phyloP scores from a whole-genome alignment of 164 flowering plant genomes.

The Nelumbo lutea region DNA sequence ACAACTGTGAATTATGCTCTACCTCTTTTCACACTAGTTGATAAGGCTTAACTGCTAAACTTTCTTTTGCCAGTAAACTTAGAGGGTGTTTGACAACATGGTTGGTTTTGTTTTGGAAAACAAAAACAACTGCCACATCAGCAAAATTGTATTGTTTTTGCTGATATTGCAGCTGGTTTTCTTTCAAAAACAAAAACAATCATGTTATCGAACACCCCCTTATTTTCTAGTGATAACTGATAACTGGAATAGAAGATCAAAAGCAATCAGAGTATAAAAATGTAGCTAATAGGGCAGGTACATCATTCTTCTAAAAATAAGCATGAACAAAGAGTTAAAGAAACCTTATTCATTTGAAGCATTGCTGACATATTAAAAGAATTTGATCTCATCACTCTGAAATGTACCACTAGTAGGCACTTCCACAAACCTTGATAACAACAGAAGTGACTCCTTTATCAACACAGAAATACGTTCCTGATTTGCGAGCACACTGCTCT shows the following conservation, averaged over 20 bases:
- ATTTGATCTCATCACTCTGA: background rate
- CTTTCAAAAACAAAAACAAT: too few species aligned
- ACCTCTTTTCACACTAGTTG: background rate
- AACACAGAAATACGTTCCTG: conserved; percentile 90
- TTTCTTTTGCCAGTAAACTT: background rate
- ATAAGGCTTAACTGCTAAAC: background rate
- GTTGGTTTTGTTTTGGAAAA: too few species aligned
- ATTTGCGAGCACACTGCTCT: conserved; percentile 91
- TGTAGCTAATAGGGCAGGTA: too few species aligned
- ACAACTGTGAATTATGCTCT: background rate
- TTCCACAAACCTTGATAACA: conserved; percentile 69
- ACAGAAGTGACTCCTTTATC: conserved; percentile 97
- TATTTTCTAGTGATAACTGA: too few species aligned
- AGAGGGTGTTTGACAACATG: background rate
- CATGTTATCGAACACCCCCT: too few species aligned
- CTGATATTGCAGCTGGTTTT: too few species aligned
- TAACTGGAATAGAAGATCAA: too few species aligned
- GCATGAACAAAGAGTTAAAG: background rate
- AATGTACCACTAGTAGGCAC: background rate
- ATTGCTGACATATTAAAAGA: background rate
- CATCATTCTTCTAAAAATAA: background rate
- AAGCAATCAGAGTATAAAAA: too few species aligned
- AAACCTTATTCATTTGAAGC: background rate
- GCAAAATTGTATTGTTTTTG: too few species aligned
- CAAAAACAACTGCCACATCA: too few species aligned